Base-by-base conservation (phyloP, 2,329 filamentous ascomycete genomes). In the Pyricularia sp. region DNA sequence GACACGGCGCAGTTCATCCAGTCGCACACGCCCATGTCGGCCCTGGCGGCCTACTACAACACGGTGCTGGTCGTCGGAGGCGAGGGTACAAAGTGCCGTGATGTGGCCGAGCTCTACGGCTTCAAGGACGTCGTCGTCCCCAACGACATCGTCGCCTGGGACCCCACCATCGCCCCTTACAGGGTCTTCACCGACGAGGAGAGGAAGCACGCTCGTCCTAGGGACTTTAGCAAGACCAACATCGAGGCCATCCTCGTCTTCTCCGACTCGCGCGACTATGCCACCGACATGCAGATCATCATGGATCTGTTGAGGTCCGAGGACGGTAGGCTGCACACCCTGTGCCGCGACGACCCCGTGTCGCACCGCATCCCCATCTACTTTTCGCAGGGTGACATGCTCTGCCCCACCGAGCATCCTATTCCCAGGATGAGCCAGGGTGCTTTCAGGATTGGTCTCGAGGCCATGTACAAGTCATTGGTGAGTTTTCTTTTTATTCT, bases 231-330 rank as follows among this genome's bases (percentile, higher is more conserved):
- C 72, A 85, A 89, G 78, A 77, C 81, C 73, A 86, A 88, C 76
- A 90, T 90, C 71, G 84, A 90, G 60, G 88, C 87, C 69, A 89
- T 90, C 76, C 81, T 90, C 73, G 87, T 90, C 71, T 90, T 89
- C 78, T 88, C 86, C 66, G 87, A 90, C 77, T 87, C 85, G 63
- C 83, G 87, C 70, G 88, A 90, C 76, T 90, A 89, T 75, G 85
- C 85, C 44, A 89, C 87, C 67, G 88, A 91, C 75, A 85, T 89
- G 76, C 88, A 90, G 75, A 87, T 90, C 76, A 89, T 90, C 75
- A 85, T 90, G 76, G 88, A 91, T 72, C 80, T 90, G 65, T 79
- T 90, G 61, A 84, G 85, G 64, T 84, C 84, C 61, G 82, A 90
- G 75, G 82, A 90, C 71, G 88, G 88, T 68, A 81, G 82, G 64